A percentile compares a stretch with the other conserved stretches of the same genome.
Conservation (phyloP, 768 basidiomycete genomes). For the Hericium coralloides region DNA sequence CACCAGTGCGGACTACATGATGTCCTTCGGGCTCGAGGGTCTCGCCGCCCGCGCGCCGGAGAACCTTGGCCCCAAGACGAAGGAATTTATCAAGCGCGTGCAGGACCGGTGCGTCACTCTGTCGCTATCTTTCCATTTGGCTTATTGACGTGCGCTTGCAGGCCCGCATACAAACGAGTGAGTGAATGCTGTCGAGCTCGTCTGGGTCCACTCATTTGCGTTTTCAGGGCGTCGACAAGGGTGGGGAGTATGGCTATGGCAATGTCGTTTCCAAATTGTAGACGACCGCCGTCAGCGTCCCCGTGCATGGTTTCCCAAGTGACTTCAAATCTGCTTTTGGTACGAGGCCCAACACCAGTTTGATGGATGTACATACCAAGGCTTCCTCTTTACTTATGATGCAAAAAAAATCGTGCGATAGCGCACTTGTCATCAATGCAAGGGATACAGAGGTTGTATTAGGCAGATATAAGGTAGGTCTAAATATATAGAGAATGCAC, state of each 20-base stretch:
- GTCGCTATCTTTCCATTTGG: slow-evolving; percentile 1
- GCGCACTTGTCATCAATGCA: neutral
- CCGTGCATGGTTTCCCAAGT: no score
- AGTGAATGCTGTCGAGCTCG: neutral
- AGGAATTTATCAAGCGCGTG: slow-evolving; percentile 25
- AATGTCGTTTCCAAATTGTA: neutral
- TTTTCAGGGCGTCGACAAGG: slow-evolving; percentile 18
- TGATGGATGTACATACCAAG: no score
- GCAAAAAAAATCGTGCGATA: neutral
- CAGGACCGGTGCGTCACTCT: slow-evolving; percentile 23
- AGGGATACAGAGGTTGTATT: neutral
- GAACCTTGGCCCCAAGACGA: slow-evolving; percentile 23
- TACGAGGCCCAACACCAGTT: no score
- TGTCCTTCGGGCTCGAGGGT: slow-evolving; percentile 31
- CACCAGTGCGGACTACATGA: slow-evolving; percentile 36
- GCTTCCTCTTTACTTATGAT: neutral
- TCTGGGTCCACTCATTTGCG: neutral
- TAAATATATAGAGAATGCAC: neutral
- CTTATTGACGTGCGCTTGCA: slow-evolving; percentile 1
- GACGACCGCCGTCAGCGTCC: neutral
- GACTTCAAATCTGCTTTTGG: no score
- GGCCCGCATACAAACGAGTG: slow-evolving; percentile 22
- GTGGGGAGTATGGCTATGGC: slow-evolving; percentile 24
- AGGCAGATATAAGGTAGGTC: neutral
- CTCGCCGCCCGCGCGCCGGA: slow-evolving; percentile 11